Percentiles rank a stretch among this genome's conserved stretches.
These are phyloP conservation scores for Acanthamoeba rhysodes DNA, from an alignment of 208 protist species.

Conservation along the genomic window DNA sequence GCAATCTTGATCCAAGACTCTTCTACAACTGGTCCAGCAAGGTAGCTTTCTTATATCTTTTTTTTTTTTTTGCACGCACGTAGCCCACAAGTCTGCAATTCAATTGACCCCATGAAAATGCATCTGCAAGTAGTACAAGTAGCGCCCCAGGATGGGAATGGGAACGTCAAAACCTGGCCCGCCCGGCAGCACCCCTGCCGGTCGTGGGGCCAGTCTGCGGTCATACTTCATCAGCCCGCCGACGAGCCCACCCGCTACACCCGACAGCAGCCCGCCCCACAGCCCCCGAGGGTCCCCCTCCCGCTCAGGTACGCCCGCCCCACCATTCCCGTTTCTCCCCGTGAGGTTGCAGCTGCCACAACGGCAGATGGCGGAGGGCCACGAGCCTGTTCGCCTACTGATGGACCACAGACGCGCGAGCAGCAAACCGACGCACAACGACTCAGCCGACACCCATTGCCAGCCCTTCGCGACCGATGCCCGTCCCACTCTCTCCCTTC, in stretches of 20 bases:
- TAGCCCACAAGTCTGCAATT: not conserved
- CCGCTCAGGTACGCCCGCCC: not conserved
- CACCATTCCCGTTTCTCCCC: not conserved
- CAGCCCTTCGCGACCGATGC: not conserved
- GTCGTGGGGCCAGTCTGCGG: conserved; percentile 28
- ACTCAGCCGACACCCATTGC: conserved; percentile 36
- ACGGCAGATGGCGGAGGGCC: no score
- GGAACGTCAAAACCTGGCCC: conserved; percentile 1
- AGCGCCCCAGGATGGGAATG: not conserved
- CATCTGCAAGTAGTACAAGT: not conserved
- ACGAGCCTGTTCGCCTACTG: no score
- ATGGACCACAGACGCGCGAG: not conserved
- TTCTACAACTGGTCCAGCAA: no score
- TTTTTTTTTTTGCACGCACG: no score
- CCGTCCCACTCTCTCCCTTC: conserved; percentile 27
- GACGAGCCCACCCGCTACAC: conserved; percentile 47
- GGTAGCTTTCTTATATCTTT: not conserved
- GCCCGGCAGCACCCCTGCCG: not conserved
- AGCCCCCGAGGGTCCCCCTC: not conserved
- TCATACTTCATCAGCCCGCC: conserved; percentile 58
- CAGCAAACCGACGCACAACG: not conserved
- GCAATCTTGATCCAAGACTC: no score
- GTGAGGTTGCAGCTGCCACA: no score
- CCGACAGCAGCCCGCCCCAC: conserved; percentile 61
- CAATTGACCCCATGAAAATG: not conserved